phyloP scores from a whole-genome alignment of 805 yeast genomes.

The Danielozyma ontarioensis region DNA sequence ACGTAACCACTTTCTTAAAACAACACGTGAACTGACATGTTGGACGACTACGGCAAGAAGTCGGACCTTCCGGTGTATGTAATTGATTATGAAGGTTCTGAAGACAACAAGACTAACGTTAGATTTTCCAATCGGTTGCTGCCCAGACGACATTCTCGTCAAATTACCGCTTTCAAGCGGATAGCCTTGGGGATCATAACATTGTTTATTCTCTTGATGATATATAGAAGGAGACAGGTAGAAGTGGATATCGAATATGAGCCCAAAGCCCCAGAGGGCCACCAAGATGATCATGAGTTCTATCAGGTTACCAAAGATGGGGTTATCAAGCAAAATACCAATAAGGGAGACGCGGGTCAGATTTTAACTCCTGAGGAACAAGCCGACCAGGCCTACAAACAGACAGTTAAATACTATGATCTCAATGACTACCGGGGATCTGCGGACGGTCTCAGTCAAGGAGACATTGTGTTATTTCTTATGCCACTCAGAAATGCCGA shows the following conservation, averaged over 20 bases:
- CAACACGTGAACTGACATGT: slow-evolving; percentile 11
- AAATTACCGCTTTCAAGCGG: neutral
- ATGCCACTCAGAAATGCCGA: slow-evolving; percentile 80
- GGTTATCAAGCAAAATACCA: slow-evolving; percentile 9
- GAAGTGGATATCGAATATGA: too few species aligned
- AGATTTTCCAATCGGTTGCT: neutral
- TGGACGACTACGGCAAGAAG: slow-evolving; percentile 36
- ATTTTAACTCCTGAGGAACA: slow-evolving; percentile 6
- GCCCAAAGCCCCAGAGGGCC: slow-evolving; percentile 10
- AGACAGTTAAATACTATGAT: slow-evolving; percentile 58
- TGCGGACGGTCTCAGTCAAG: slow-evolving; percentile 41
- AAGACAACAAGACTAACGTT: too few species aligned
- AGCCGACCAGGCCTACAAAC: slow-evolving; percentile 33
- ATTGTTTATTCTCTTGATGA: neutral
- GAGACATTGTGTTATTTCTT: slow-evolving; percentile 63
- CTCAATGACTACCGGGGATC: slow-evolving; percentile 53
- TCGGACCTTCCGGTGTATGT: slow-evolving; percentile 44
- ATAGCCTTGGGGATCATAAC: neutral
- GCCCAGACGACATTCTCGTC: neutral
- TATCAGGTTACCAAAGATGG: slow-evolving; percentile 31
- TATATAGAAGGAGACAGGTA: too few species aligned
- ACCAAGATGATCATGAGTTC: slow-evolving; percentile 12
- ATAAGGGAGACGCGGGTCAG: slow-evolving; percentile 1
- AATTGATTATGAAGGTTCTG: neutral
- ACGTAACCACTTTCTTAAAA: too few species aligned